Evolutionary conservation across 768 basidiomycete species (phyloP), one percentile per base, ranked within the genome.

Genomic region (Phylloporus scabripes): DNA sequence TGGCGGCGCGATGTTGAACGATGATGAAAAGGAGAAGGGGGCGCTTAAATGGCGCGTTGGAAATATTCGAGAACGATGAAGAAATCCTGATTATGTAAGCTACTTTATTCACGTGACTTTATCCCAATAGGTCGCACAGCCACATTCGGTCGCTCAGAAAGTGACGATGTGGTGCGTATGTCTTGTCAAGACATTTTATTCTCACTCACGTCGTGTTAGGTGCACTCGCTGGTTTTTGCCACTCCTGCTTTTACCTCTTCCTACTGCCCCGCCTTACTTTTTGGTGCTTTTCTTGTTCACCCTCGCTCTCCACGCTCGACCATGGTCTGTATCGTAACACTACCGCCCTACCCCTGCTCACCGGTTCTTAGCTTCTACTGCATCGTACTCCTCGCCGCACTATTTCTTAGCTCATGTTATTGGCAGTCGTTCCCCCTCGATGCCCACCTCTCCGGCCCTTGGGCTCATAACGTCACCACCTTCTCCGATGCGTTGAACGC

Each of bases 221-320:
- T 91, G 88, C 57, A 91, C 88, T 12, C 78, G 88, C 45, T 92
- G 89, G 89, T 91, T 84, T 64, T 70, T 92, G 28, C 89, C 88
- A 1, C 66, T 92, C 18, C 64, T 92, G 2, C 71, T 92, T 10
- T 68, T 92, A 26, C 89, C 88, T 4, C 70, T 91, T 17, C 89
- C 90, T 2, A 87, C 81, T 1, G 87, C 90, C 2, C 78, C 86
- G 8, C 86, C 90, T 1, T 91, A 79, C 62, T 90, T 92, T 61
- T 73, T 92, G 33, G 55, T 87, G 4, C 70, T 92, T 29, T 92
- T 90, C 63, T 66, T 92, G 17, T 72, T 90, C 38, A 84, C 90
- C 1, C 72, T 89, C 21, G 84, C 82, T 1, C 70, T 92, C 50
- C 88, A 92, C 59, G 88, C 90, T 36, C 81, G 80, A 62, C 90